Evolutionary conservation across 2,329 filamentous ascomycete genomes (phyloP), one percentile per base, ranked within the genome.

Genomic region (Monilinia polystroma): DNA sequence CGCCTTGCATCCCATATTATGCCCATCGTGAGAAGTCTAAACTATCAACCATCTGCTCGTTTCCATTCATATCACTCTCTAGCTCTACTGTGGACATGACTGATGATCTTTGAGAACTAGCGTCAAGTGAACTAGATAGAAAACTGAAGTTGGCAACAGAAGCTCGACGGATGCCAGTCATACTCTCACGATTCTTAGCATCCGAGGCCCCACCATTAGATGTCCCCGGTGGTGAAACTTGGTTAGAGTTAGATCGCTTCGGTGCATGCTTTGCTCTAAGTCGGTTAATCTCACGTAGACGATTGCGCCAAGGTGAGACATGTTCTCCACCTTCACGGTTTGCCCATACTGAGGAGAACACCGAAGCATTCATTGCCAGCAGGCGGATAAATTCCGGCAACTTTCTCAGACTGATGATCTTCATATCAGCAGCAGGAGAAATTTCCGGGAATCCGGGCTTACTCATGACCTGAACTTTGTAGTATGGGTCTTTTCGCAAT

Each of bases 271-370:
- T 86, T 67, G 96, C 91, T 38, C 93, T 87, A 60, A 99, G 83
- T 55, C 87, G 85, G 76, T 90, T 90, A 76, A 99, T 96, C 76
- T 94, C 91, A 59, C 90, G 87, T 16, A 98, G 84, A 59, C 95
- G 88, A 73, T 90, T 91, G 67, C 92, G 88, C 95, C 95, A 98
- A 11, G 92, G 91, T 14, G 92, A 95, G 41, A 95, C 84, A 74
- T 96, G 89, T 76, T 96, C 93, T 66, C 90, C 90, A 7, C 89
- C 90, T 70, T 90, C 86, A 57, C 88, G 84, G 73, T 87, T 88
- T 57, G 87, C 86, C 92, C 94, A 97, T n/a, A 97, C 93, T 55
- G 90, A 85, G 2, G 91, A 92, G 77, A 98, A 97, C 11, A 98
- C 92, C 18, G 92, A 96, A 0, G 95, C 93, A 75, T 97, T 98